Percentiles rank a stretch among this genome's conserved stretches.
Evolutionary conservation across 208 protist species (phyloP).

Genomic region (Leishmania arabica): DNA sequence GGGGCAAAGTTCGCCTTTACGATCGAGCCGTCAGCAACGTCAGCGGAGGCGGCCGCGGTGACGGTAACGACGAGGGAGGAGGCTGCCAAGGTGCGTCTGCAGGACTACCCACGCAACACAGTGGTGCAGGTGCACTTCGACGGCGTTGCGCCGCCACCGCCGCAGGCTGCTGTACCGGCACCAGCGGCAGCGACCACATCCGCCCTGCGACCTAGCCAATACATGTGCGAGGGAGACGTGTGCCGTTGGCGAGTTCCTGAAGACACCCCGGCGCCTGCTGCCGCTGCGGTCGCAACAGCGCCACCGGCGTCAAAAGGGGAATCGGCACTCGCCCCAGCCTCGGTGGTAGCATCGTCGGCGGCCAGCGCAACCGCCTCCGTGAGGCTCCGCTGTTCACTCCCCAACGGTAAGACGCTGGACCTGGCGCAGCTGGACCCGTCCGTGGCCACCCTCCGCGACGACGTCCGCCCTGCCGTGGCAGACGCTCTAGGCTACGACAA

Average conservation of each 20-base stretch:
- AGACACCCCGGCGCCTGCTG: background rate
- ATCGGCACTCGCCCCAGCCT: background rate
- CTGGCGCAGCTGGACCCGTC: slow-evolving; percentile 35
- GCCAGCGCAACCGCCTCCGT: slow-evolving; percentile 26
- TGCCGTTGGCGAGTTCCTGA: slow-evolving; percentile 29
- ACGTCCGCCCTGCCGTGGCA: slow-evolving; percentile 50
- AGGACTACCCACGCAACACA: slow-evolving; percentile 44
- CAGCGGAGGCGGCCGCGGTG: background rate
- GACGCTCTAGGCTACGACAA: slow-evolving; percentile 27
- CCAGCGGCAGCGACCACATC: background rate
- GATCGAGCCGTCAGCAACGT: background rate
- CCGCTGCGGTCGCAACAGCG: slow-evolving; percentile 4
- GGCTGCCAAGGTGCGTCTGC: slow-evolving; percentile 44
- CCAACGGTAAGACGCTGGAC: slow-evolving; percentile 48
- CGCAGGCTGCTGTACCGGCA: background rate
- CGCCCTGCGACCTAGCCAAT: background rate
- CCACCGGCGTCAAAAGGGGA: slow-evolving; percentile 1
- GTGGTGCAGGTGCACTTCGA: slow-evolving; percentile 23
- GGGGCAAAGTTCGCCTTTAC: slow-evolving; percentile 19
- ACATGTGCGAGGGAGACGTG: slow-evolving; percentile 43
- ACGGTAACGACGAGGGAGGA: slow-evolving; percentile 22
- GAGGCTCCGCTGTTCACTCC: slow-evolving; percentile 62
- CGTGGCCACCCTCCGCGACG: slow-evolving; percentile 41
- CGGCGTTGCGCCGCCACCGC: slow-evolving; percentile 6
- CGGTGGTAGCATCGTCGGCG: background rate